Evolutionary conservation across 306 rosid genomes (phyloP).

Genomic region (Alnus rubra): DNA sequence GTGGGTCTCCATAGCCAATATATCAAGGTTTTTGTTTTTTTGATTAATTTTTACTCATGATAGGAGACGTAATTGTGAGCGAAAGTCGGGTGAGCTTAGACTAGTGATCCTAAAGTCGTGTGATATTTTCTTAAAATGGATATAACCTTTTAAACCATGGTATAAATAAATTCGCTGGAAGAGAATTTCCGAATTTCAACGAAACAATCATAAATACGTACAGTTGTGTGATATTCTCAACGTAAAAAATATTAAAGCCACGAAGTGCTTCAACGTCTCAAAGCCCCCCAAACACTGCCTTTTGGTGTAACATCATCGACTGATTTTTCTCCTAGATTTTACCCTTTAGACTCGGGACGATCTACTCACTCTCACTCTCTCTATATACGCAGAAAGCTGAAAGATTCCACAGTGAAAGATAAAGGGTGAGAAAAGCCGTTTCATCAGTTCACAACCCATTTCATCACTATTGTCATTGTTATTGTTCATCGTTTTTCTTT

Average conservation of each 20-base stretch:
- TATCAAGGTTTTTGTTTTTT: too few relatives aligned
- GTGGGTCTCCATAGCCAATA: too few relatives aligned
- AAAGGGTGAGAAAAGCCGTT: slow-evolving; percentile 23
- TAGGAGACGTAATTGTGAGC: too few relatives aligned
- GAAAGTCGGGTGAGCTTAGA: too few relatives aligned
- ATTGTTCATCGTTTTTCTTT: background rate
- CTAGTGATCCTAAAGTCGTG: too few relatives aligned
- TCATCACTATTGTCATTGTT: slow-evolving; percentile 14
- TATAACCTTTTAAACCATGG: background rate
- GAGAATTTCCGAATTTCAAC: background rate
- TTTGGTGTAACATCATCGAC: slow-evolving; percentile 44
- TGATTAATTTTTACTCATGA: too few relatives aligned
- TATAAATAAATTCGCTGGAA: background rate
- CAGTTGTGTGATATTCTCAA: background rate
- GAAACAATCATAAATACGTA: background rate
- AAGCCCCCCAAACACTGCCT: slow-evolving; percentile 43
- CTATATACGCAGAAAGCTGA: slow-evolving; percentile 23
- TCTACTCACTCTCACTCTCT: slow-evolving; percentile 22
- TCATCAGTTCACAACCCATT: slow-evolving; percentile 6
- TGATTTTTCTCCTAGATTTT: slow-evolving; percentile 62
- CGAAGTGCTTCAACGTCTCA: background rate
- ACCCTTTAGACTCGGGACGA: slow-evolving; percentile 69
- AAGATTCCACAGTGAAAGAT: background rate
- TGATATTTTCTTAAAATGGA: background rate
- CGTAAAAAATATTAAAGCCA: background rate